phyloP scores from a whole-genome alignment of 75 land plant species.

The Sequoiadendron giganteum region DNA sequence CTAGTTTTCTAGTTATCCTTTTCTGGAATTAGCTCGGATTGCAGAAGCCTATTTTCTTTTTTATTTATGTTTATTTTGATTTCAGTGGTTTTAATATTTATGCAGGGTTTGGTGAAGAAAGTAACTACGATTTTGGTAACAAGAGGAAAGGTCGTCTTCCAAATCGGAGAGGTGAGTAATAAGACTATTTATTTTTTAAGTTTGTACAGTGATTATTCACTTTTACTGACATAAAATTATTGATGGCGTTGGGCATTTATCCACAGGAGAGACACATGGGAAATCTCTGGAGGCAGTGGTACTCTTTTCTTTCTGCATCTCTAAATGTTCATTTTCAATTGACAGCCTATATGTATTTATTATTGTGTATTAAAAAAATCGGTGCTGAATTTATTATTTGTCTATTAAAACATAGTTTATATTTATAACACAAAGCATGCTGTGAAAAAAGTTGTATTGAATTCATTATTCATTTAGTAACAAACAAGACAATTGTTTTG shows the following conservation, averaged over 20 bases:
- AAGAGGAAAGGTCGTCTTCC: background rate
- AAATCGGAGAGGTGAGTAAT: background rate
- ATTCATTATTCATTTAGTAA: too few relatives aligned
- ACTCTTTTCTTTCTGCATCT: background rate
- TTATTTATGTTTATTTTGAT: background rate
- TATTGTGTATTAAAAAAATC: background rate
- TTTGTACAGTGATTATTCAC: background rate
- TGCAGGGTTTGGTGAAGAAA: background rate
- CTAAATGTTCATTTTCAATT: background rate
- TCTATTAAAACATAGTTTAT: too few relatives aligned
- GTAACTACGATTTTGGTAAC: background rate
- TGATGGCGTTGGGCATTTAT: background rate
- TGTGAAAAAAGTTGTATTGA: too few relatives aligned
- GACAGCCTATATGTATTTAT: background rate
- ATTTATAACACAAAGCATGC: too few relatives aligned
- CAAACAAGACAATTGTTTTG: too few relatives aligned
- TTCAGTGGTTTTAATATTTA: background rate
- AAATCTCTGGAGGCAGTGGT: slow-evolving; percentile 65
- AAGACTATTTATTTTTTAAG: background rate
- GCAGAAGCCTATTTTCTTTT: background rate
- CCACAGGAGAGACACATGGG: slow-evolving; percentile 43
- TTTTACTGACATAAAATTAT: background rate
- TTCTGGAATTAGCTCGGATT: background rate
- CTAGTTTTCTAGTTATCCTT: background rate
- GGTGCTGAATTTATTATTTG: too few relatives aligned